phyloP scores from a whole-genome alignment of 2,329 filamentous ascomycete species.

The Exophiala lecanii-corni region DNA sequence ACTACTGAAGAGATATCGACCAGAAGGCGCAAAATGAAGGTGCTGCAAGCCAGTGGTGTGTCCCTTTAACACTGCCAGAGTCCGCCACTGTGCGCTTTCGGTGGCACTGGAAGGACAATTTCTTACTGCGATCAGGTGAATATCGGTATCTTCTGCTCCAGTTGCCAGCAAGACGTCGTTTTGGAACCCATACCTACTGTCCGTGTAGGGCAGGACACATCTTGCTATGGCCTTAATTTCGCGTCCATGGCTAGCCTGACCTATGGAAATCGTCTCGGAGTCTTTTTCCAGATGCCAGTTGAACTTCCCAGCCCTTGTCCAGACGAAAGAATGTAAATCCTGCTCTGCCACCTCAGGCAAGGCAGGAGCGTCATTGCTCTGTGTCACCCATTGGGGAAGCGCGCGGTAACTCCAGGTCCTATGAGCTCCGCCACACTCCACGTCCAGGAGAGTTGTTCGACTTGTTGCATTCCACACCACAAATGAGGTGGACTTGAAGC shows the following conservation, averaged over 20 bases:
- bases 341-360: not conserved
- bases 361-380: not conserved
- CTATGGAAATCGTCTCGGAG: conserved; percentile 49
- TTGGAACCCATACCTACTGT: not conserved
- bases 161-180: conserved; percentile 53
- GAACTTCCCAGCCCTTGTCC: conserved; percentile 63
- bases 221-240: conserved; percentile 68
- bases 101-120: not conserved
- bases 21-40: conserved; percentile 65
- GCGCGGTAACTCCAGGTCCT: conserved; percentile 62
- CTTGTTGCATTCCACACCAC: conserved; percentile 73
- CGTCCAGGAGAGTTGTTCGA: conserved; percentile 63
- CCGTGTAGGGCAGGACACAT: conserved; percentile 28
- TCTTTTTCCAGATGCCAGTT: conserved; percentile 40
- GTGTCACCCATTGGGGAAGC: conserved; percentile 9
- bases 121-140: conserved; percentile 59
- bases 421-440: conserved; percentile 83
- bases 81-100: conserved; percentile 5
- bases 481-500: conserved; percentile 76
- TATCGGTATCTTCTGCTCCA: conserved; percentile 66
- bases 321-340: conserved; percentile 54
- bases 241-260: conserved; percentile 72
- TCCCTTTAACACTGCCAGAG: conserved; percentile 55
- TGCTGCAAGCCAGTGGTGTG: conserved; percentile 83
- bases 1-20: conserved; percentile 74